These are phyloP conservation scores for Cordyceps fumosorosea DNA, from an alignment of 2,329 filamentous ascomycete species.

Conservation along the genomic window DNA sequence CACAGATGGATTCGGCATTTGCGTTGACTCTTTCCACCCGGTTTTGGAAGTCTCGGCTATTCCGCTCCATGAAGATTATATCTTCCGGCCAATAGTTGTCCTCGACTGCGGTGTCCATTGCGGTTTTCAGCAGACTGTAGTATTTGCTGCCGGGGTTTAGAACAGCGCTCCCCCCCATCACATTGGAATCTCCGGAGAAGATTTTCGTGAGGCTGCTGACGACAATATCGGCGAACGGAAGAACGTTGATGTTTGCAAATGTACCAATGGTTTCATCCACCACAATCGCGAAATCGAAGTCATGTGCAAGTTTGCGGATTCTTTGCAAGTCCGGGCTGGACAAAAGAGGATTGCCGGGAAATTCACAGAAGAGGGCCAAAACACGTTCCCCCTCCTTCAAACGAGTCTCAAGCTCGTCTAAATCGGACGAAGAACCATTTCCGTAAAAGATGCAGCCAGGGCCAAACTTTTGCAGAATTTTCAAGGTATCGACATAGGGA, in stretches of 20 bases:
- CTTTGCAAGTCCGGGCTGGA: conserved; percentile 75
- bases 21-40: conserved; percentile 78
- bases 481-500: conserved; percentile 93
- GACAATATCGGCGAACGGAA: conserved; percentile 83
- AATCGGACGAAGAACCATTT: conserved; percentile 64
- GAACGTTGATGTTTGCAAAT: conserved; percentile 89
- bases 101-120: conserved; percentile 63
- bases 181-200: conserved; percentile 95
- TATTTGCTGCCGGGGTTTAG: conserved; percentile 60
- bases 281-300: conserved; percentile 82
- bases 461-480: conserved; percentile 90
- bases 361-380: conserved; percentile 86
- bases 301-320: conserved; percentile 73
- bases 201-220: conserved; percentile 95
- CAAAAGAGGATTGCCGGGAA: conserved; percentile 86
- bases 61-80: conserved; percentile 88
- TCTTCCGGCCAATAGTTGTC: conserved; percentile 95
- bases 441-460: conserved; percentile 87
- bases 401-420: conserved; percentile 74
- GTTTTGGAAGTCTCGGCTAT: conserved; percentile 83
- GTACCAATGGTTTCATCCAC: conserved; percentile 96
- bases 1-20: conserved; percentile 78
- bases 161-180: conserved; percentile 81
- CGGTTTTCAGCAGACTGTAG: conserved; percentile 62
- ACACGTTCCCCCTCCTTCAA: conserved; percentile 68